phyloP scores from a whole-genome alignment of 2,329 filamentous ascomycete genomes.

The Fusarium sp. region DNA sequence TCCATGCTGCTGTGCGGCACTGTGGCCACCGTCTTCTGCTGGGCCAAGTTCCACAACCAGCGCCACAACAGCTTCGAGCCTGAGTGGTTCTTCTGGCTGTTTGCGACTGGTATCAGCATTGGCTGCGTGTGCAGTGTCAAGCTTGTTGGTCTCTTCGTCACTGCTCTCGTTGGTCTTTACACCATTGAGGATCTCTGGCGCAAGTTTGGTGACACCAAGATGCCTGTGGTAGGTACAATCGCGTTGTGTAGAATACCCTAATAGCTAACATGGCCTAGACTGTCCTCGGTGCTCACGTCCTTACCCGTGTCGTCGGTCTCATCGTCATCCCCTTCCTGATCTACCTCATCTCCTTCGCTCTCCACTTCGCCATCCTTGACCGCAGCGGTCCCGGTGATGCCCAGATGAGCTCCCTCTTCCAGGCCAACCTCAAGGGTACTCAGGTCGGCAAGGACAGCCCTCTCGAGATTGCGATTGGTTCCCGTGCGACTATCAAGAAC shows the following conservation, averaged over 20 bases:
- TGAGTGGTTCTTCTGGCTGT: conserved; percentile 95
- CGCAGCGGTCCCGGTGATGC: conserved; percentile 96
- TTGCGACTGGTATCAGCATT: conserved; percentile 93
- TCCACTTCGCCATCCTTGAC: conserved; percentile 94
- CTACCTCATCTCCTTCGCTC: conserved; percentile 94
- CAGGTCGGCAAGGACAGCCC: conserved; percentile 96
- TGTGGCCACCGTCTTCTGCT: conserved; percentile 97
- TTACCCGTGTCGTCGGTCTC: conserved; percentile 83
- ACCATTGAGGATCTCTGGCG: conserved; percentile 97
- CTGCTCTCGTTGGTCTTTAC: conserved; percentile 93
- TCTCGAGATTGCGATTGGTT: conserved; percentile 90
- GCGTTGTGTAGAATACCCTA: not conserved
- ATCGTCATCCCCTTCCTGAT: conserved; percentile 91
- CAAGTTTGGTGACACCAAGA: conserved; percentile 94
- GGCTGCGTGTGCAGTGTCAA: conserved; percentile 99
- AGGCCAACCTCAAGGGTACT: conserved; percentile 93
- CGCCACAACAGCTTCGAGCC: conserved; percentile 86
- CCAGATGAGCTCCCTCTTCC: conserved; percentile 99
- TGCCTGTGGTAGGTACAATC: conserved; percentile 77
- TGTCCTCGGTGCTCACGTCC: conserved; percentile 82
- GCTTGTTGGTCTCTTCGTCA: conserved; percentile 96
- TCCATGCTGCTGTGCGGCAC: conserved; percentile 99
- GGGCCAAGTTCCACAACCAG: conserved; percentile 94
- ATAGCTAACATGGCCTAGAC: conserved; percentile 46
- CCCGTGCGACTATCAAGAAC: conserved; percentile 93